Evolutionary conservation across 2,329 filamentous ascomycete genomes (phyloP).

Genomic region (Gremmenia infestans): DNA sequence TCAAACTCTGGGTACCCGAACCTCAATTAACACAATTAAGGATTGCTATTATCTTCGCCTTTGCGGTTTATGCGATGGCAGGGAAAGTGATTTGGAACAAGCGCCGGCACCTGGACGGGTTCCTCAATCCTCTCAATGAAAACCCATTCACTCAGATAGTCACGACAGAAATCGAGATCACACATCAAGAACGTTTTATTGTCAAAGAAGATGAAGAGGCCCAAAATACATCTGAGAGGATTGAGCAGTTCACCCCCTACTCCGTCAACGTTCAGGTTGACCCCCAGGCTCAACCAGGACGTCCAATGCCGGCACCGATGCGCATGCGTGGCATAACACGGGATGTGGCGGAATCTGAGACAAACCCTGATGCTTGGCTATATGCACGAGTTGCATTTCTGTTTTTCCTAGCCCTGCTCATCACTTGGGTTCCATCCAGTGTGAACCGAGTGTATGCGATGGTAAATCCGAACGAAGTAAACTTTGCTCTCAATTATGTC

Average conservation of each 20-base stretch:
- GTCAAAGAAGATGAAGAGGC: conserved; percentile 10
- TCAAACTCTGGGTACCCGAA: background rate
- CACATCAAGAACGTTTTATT: conserved; percentile 38
- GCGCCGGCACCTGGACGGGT: conserved; percentile 56
- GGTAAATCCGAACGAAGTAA: background rate
- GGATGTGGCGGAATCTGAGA: background rate
- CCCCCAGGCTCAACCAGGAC: conserved; percentile 28
- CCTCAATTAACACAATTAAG: conserved; percentile 24
- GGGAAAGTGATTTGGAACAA: conserved; percentile 57
- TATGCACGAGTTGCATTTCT: conserved; percentile 65
- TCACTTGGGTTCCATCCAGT: conserved; percentile 51
- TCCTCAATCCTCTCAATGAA: conserved; percentile 45
- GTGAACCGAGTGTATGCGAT: conserved; percentile 10
- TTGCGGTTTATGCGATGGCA: conserved; percentile 60
- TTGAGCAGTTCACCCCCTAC: background rate
- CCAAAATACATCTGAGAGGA: background rate
- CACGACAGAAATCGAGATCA: conserved; percentile 35
- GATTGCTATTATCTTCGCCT: conserved; percentile 52
- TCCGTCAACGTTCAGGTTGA: background rate
- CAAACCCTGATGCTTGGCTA: conserved; percentile 51
- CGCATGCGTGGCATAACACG: conserved; percentile 4
- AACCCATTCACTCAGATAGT: conserved; percentile 33
- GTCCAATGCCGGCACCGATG: conserved; percentile 5
- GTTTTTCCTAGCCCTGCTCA: conserved; percentile 63
- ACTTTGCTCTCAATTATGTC: conserved; percentile 9